Base-by-base conservation (phyloP, 2,329 filamentous ascomycete species). In the Trichoderma sp. region DNA sequence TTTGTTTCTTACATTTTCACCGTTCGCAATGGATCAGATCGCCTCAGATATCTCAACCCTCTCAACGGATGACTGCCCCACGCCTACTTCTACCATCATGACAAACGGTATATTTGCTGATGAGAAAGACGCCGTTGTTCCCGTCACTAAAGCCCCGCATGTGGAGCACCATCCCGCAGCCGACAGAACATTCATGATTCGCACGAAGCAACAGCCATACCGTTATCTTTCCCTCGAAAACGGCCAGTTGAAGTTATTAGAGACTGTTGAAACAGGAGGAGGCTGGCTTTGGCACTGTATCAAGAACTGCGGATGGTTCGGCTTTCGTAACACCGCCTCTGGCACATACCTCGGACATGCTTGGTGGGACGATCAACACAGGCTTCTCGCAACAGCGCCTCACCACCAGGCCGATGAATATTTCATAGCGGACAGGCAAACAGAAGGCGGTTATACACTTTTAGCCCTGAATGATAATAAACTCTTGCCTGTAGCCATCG, bases 241-340 rank as follows among this genome's bases (percentile, higher is more conserved):
- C 19, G 68, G 68, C n/a, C 13, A 40, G 1, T 16, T 69, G 5
- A 35, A 24, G 2, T 10, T 69, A 11, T 1, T 40, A 4, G 37
- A 59, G 0, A 14, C 33, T 2, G 37, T 19, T 2, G 2, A 4
- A 1, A 0, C 27, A 0, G 63, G 55, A 11, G 62, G 21, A 1
- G 68, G 68, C 35, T 70, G 68, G 47, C 33, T 35, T 5, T 70
- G 68, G 68, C 5, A 35, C 8, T 70, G 68, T 4, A 16, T 62
- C 47, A 67, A 68, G 55, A 19, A 35, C 4, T 14, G 4, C 0
- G 68, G 68, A 27, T 70, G 62, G 62, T 70, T 56, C 21, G 68
- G 68, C n/a, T 70, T 70, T 14, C 37, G 21, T 29, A 70, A 70
- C 11, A 29, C 27, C 10, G 68, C 40, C 21, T 70, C 68, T 10